A percentile compares a stretch with the other conserved stretches of the same genome.
phyloP scores from a whole-genome alignment of 805 yeast species.

The Candida parachauliodes region DNA sequence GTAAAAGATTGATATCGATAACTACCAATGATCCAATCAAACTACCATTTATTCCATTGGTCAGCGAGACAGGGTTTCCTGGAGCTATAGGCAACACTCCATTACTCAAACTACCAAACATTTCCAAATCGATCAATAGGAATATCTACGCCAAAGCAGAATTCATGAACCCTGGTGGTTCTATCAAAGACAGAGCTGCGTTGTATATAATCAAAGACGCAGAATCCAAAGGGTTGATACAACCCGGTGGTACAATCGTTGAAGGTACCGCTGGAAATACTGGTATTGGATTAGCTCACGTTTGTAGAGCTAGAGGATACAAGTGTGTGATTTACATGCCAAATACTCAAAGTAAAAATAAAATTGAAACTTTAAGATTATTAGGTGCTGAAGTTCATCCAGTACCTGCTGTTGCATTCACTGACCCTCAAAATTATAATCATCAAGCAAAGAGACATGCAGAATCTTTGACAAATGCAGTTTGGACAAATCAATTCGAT shows the following conservation, averaged over 20 bases:
- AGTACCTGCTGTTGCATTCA: slow-evolving; percentile 81
- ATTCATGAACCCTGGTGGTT: slow-evolving; percentile 91
- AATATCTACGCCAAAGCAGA: slow-evolving; percentile 82
- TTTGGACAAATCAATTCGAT: slow-evolving; percentile 92
- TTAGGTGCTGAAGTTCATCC: slow-evolving; percentile 87
- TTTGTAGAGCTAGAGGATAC: slow-evolving; percentile 80
- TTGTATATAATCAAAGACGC: slow-evolving; percentile 74
- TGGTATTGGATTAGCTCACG: slow-evolving; percentile 86
- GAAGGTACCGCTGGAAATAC: slow-evolving; percentile 97
- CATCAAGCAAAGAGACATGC: slow-evolving; percentile 87
- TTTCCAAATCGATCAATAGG: slow-evolving; percentile 29
- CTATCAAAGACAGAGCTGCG: slow-evolving; percentile 90
- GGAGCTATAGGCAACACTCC: slow-evolving; percentile 96
- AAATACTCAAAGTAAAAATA: slow-evolving; percentile 77
- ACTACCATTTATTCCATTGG: slow-evolving; percentile 59
- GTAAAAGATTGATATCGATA: slow-evolving; percentile 15
- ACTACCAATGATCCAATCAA: slow-evolving; percentile 13
- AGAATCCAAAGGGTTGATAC: slow-evolving; percentile 58
- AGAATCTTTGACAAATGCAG: slow-evolving; percentile 68
- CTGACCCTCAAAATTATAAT: slow-evolving; percentile 81
- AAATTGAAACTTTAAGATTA: slow-evolving; percentile 67
- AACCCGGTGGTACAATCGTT: slow-evolving; percentile 80
- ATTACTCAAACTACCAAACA: slow-evolving; percentile 41
- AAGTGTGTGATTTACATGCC: slow-evolving; percentile 88
- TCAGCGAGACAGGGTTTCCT: slow-evolving; percentile 63